Conservation (phyloP, 2,329 filamentous ascomycete genomes). For the Myotisia sp. region DNA sequence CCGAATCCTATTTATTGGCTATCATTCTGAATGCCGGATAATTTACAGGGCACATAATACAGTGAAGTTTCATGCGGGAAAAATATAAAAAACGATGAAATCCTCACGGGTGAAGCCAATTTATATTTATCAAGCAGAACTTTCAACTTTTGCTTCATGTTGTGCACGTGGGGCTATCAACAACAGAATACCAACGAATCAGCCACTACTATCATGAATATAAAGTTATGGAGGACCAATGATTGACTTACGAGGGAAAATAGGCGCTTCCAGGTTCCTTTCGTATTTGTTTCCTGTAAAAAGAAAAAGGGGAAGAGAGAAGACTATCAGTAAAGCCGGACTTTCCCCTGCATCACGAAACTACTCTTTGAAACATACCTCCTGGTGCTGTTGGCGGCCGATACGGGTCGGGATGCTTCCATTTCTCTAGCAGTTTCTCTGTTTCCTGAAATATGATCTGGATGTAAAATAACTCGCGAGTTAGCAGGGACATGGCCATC, state of each 20-base stretch:
- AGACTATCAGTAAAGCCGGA: too few relatives aligned
- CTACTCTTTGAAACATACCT: constrained; percentile 53
- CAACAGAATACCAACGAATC: background rate
- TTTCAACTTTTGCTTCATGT: constrained; percentile 7
- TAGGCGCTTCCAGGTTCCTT: constrained; percentile 70
- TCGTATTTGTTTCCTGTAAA: constrained; percentile 80
- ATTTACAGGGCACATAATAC: too few relatives aligned
- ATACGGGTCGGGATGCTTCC: constrained; percentile 97
- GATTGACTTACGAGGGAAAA: constrained; percentile 31
- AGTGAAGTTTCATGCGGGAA: too few relatives aligned
- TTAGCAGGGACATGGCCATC: constrained; percentile 3
- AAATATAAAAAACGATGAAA: too few relatives aligned
- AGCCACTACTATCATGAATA: constrained; percentile 1
- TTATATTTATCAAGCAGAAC: too few relatives aligned
- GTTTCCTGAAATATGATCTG: constrained; percentile 77
- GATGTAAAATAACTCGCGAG: too few relatives aligned
- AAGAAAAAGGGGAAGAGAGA: constrained; percentile 1
- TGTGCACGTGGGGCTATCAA: constrained; percentile 17
- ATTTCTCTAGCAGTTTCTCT: constrained; percentile 73
- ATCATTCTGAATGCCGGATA: background rate
- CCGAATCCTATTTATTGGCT: too few relatives aligned
- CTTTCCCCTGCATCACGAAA: constrained; percentile 4
- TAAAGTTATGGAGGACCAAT: too few relatives aligned
- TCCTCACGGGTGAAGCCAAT: too few relatives aligned
- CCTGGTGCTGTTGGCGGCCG: constrained; percentile 78